Conservation (phyloP, 192 early-diverging fungal species). For the Chytriomyces confervae region DNA sequence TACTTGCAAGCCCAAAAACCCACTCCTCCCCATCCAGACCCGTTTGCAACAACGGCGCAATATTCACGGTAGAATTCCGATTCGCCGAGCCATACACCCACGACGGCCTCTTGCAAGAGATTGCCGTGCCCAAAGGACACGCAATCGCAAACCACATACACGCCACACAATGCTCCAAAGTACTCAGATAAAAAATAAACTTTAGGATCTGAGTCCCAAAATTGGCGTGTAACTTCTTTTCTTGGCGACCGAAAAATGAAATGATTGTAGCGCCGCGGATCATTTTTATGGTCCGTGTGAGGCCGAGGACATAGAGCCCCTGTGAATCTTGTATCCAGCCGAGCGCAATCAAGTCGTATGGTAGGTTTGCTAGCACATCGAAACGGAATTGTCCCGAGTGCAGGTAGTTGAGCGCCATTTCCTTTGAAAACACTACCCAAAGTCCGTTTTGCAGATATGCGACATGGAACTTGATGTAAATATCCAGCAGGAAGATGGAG, state of each 20-base stretch:
- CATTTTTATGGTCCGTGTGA: conserved; percentile 49
- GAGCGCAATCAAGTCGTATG: conserved; percentile 52
- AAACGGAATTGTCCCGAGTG: conserved; percentile 50
- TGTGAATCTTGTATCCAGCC: conserved; percentile 33
- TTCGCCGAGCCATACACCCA: conserved; percentile 38
- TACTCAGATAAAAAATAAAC: conserved; percentile 48
- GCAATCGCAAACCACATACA: conserved; percentile 57
- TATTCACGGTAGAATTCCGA: background rate
- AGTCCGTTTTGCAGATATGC: conserved; percentile 59
- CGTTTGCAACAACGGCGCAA: background rate
- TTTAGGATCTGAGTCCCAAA: conserved; percentile 53
- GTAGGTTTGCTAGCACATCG: conserved; percentile 53
- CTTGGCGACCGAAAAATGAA: conserved; percentile 47
- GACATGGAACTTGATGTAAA: conserved; percentile 59
- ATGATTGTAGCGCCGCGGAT: conserved; percentile 46
- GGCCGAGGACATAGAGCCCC: conserved; percentile 38
- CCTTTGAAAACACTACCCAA: conserved; percentile 62
- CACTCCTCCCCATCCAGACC: background rate
- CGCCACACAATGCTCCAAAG: conserved; percentile 49
- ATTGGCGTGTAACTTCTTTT: conserved; percentile 54
- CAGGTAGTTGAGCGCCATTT: conserved; percentile 58
- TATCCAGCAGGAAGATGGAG: conserved; percentile 50
- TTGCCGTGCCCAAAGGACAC: conserved; percentile 41
- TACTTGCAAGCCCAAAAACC: conserved; percentile 28
- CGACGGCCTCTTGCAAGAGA: conserved; percentile 37